A percentile compares a stretch with the other conserved stretches of the same genome.
phyloP scores from a whole-genome alignment of 257 asterid species.

The Anisodus tanguticus region DNA sequence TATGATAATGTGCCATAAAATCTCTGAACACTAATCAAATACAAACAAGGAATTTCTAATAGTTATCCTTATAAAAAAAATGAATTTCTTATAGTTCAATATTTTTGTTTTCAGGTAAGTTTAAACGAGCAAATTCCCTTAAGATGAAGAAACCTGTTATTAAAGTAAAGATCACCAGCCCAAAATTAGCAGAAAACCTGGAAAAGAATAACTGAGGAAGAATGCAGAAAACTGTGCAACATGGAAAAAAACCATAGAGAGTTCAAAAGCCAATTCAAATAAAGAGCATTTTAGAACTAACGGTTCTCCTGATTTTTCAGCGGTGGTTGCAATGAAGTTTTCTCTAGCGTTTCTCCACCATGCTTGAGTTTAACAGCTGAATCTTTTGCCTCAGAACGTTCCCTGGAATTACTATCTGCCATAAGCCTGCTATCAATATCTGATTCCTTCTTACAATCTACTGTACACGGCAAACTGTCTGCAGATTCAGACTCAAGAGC shows the following conservation, averaged over 20 bases:
- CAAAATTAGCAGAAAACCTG: conserved; percentile 17
- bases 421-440: conserved; percentile 48
- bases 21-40: neutral
- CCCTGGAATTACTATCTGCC: conserved; percentile 58
- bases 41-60: neutral
- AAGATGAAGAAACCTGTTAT: conserved; percentile 1
- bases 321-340: conserved; percentile 45
- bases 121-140: neutral
- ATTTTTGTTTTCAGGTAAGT: neutral
- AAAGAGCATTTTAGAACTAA: conserved; percentile 36
- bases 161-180: neutral
- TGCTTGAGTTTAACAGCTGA: conserved; percentile 40
- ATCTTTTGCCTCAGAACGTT: conserved; percentile 59
- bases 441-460: conserved; percentile 50
- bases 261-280: conserved; percentile 13
- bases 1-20: neutral
- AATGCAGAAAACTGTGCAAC: conserved; percentile 30
- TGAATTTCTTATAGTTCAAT: no score
- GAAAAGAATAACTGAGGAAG: neutral
- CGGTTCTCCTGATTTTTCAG: conserved; percentile 46
- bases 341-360: conserved; percentile 58
- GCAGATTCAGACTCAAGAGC: conserved; percentile 53
- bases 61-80: no score
- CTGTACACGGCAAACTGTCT: conserved; percentile 42
- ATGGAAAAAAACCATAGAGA: conserved; percentile 24